phyloP scores from a whole-genome alignment of 1,284 basidiomycete species.

The Moesziomyces sp. region DNA sequence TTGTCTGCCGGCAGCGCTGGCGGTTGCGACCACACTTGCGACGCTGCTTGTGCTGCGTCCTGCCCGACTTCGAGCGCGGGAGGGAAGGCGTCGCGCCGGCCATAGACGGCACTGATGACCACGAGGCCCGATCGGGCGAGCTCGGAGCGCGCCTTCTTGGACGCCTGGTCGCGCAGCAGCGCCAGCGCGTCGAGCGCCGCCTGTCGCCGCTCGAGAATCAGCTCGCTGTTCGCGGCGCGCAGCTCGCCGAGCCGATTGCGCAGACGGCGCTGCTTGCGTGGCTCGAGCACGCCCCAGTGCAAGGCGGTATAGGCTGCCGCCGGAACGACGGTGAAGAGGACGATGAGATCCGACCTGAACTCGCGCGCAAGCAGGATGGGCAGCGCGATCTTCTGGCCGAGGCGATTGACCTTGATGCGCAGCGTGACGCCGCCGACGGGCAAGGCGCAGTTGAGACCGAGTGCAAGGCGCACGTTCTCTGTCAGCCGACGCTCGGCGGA shows the following conservation, averaged over 20 bases:
- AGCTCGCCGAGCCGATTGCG: conserved; percentile 71
- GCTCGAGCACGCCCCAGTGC: conserved; percentile 74
- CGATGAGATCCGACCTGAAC: conserved; percentile 70
- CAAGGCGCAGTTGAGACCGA: conserved; percentile 65
- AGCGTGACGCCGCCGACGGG: conserved; percentile 64
- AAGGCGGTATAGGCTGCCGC: conserved; percentile 71
- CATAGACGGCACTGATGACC: conserved; percentile 78
- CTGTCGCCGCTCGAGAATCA: conserved; percentile 73
- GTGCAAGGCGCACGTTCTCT: conserved; percentile 63
- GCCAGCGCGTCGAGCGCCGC: conserved; percentile 74
- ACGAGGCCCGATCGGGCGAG: conserved; percentile 73
- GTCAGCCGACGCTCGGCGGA: conserved; percentile 67
- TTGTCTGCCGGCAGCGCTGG: background rate
- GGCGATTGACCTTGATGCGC: conserved; percentile 68
- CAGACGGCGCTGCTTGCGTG: conserved; percentile 70
- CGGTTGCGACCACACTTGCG: conserved; percentile 8
- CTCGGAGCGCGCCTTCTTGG: conserved; percentile 69
- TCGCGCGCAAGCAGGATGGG: conserved; percentile 73
- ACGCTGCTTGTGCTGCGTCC: background rate
- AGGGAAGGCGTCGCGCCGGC: conserved; percentile 39
- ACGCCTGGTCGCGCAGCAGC: conserved; percentile 69
- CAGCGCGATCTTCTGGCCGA: conserved; percentile 73
- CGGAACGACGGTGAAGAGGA: conserved; percentile 73
- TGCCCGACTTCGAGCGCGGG: conserved; percentile 1
- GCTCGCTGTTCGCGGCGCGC: conserved; percentile 74